Conservation (phyloP, 352 stramenopile genomes). For the Phytophthora melonis region DNA sequence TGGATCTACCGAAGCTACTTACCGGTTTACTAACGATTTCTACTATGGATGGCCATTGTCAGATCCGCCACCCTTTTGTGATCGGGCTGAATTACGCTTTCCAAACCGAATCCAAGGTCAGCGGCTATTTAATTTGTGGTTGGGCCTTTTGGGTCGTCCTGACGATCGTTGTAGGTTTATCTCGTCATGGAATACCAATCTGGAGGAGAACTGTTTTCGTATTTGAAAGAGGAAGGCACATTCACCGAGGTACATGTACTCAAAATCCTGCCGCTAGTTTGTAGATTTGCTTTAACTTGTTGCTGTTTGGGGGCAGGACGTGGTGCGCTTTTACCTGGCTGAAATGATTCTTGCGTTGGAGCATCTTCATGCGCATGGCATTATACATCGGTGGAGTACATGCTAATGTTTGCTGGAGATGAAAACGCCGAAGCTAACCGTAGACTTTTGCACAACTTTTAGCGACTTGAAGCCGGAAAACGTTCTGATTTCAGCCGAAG, state of each 20-base stretch:
- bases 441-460: neutral
- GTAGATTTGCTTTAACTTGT: neutral
- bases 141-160: neutral
- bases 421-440: neutral
- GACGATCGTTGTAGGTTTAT: conserved; percentile 56
- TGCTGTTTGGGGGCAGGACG: conserved; percentile 48
- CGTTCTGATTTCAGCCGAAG: conserved; percentile 90
- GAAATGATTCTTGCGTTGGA: conserved; percentile 89
- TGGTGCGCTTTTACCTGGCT: conserved; percentile 79
- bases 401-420: conserved; percentile 1
- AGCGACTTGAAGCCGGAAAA: conserved; percentile 94
- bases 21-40: neutral
- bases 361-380: conserved; percentile 80
- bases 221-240: conserved; percentile 69
- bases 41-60: neutral
- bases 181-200: conserved; percentile 85
- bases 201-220: conserved; percentile 84
- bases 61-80: conserved; percentile 87
- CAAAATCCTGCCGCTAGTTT: neutral
- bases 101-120: conserved; percentile 86
- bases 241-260: conserved; percentile 75
- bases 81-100: conserved; percentile 83
- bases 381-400: conserved; percentile 77
- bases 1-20: neutral
- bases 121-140: neutral